Percentiles rank a stretch among this genome's conserved stretches.
phyloP scores from a whole-genome alignment of 1,284 basidiomycete genomes.

The Entoloma clypeatum region DNA sequence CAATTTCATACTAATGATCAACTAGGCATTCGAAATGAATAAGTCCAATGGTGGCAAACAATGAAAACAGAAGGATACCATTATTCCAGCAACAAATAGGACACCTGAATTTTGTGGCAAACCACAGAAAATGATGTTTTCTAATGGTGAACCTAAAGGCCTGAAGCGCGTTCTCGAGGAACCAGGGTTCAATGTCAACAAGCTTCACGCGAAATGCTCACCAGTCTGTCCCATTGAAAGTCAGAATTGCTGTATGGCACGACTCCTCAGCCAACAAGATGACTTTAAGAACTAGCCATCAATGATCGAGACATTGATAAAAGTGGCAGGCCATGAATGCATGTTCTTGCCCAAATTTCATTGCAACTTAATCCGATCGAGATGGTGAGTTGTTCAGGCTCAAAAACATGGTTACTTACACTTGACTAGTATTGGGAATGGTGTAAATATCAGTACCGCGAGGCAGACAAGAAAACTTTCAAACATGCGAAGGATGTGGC shows the following conservation, averaged over 20 bases:
- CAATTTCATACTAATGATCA: too few species aligned
- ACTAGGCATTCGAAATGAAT: conserved; percentile 1
- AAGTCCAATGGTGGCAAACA: neutral
- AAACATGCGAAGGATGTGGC: conserved; percentile 20
- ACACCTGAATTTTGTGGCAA: conserved; percentile 1
- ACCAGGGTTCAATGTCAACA: conserved; percentile 7
- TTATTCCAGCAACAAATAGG: conserved; percentile 14
- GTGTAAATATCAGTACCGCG: conserved; percentile 22
- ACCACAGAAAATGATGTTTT: too few species aligned
- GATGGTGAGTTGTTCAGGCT: conserved; percentile 3
- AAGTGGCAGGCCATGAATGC: conserved; percentile 8
- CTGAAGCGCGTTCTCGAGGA: conserved; percentile 9
- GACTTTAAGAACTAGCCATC: conserved; percentile 16
- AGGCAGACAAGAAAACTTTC: neutral
- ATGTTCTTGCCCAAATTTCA: conserved; percentile 15
- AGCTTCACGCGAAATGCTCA: conserved; percentile 19
- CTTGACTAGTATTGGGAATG: conserved; percentile 25
- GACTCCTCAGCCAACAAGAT: conserved; percentile 29
- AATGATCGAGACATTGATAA: conserved; percentile 11
- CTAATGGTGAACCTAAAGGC: conserved; percentile 7
- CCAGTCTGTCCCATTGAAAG: conserved; percentile 27
- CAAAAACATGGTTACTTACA: conserved; percentile 7
- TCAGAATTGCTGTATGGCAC: conserved; percentile 30
- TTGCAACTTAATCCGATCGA: conserved; percentile 11
- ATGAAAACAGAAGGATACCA: neutral